Conservation (phyloP, 2,329 filamentous ascomycete species). For the Chaetomiaceae sp. region DNA sequence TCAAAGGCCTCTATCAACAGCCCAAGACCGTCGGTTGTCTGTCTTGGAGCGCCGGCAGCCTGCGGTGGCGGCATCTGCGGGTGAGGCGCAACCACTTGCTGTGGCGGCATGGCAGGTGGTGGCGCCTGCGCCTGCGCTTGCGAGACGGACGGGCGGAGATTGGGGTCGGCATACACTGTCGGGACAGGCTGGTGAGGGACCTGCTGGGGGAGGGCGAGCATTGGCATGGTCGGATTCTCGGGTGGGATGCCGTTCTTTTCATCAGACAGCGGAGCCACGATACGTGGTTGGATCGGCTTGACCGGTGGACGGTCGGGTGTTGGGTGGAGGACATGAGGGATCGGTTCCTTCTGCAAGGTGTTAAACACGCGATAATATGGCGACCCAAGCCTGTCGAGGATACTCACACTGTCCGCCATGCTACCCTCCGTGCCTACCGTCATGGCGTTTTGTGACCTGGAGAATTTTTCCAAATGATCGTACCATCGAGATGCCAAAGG, state of each 20-base stretch:
- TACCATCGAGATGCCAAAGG: conserved; percentile 51
- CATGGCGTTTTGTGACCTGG: conserved; percentile 39
- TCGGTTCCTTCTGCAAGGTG: conserved; percentile 26
- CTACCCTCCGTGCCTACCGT: conserved; percentile 41
- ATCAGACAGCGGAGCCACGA: conserved; percentile 1
- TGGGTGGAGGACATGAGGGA: conserved; percentile 30
- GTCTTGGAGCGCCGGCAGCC: neutral
- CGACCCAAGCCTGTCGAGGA: too few species aligned
- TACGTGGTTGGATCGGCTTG: conserved; percentile 20
- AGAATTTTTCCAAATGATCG: conserved; percentile 46
- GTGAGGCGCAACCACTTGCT: neutral
- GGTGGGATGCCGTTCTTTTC: conserved; percentile 19
- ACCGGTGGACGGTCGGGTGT: conserved; percentile 15
- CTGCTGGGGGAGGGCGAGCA: conserved; percentile 21
- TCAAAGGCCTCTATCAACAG: conserved; percentile 41
- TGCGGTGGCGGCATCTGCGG: conserved; percentile 10
- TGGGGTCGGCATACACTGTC: conserved; percentile 26
- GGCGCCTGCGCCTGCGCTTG: conserved; percentile 21
- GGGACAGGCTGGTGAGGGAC: conserved; percentile 12
- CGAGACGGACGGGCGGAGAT: conserved; percentile 21
- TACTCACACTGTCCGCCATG: conserved; percentile 47
- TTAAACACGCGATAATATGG: neutral
- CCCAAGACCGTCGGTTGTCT: conserved; percentile 34
- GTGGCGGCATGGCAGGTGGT: conserved; percentile 21
- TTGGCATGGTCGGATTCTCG: conserved; percentile 17